Base-by-base conservation (phyloP, 441 rosid species). In the Arabidopsis hybrid region DNA sequence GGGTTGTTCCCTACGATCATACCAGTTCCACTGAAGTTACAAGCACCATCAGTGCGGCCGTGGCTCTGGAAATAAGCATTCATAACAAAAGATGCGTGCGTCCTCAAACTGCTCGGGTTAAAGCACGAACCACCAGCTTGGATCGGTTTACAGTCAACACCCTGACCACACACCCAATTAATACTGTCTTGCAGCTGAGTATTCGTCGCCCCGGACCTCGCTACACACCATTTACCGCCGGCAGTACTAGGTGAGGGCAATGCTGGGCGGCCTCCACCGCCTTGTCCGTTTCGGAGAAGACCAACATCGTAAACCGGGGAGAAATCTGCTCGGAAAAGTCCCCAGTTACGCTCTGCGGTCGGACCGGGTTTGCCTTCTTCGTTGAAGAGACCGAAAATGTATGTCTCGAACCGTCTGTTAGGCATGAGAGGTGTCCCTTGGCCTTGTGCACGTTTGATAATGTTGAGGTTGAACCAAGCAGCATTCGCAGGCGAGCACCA, bases 341-440 rank as follows among this genome's bases (percentile, higher is more conserved):
- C 93, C 78, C 87, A 89, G 64, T 89, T 87, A 18, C 78, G 62
- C 67, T 89, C 93, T 0, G 84, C 85, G 11, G 79, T 72, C 0
- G 86, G 80, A 55, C 89, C 91, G 0, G 94, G 87, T 7, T 88
- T 88, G 10, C 31, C 50, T 66, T 85, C 87, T 86, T 88, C 93
- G 1, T 88, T 84, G 9, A 89, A 89, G 57, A 89, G 62, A 7
- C 83, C 86, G 39, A 89, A 89, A 74, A 89, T 84, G 74, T 85
- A 89, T 7, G 88, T 85, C 78, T 87, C 93, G 2, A 89, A 81
- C n/a, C 60, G 59, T 70, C 80, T 75, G 5, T 84, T 84, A 3
- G 93, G 93, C 93, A 89, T 87, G 74, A 89, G 67, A 7, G 93
- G 93, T 11, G 93, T 89, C 17, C 93, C 93, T 56, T 65, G 81